phyloP scores from a whole-genome alignment of 2,329 filamentous ascomycete species.

The Triangularia verruculosa region DNA sequence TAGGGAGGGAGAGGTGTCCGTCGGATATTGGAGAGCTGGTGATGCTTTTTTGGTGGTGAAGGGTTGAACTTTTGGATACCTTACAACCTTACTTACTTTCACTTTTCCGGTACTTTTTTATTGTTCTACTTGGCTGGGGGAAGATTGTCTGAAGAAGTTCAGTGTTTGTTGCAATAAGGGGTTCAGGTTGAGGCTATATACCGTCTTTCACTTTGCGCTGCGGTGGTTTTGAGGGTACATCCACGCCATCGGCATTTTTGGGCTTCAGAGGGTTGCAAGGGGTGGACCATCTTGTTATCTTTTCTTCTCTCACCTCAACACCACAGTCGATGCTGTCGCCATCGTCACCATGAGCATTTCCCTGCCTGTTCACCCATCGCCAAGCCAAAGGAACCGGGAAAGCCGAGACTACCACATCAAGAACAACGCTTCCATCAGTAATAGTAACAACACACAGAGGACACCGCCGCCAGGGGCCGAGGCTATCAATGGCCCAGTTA shows the following conservation, averaged over 20 bases:
- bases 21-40: background rate
- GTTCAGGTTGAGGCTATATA: no score
- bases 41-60: background rate
- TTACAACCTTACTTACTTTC: no score
- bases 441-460: background rate
- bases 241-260: background rate
- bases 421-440: slow-evolving; percentile 38
- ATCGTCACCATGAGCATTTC: slow-evolving; percentile 46
- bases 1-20: background rate
- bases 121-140: background rate
- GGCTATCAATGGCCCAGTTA: slow-evolving; percentile 59
- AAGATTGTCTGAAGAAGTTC: background rate
- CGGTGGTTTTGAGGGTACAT: no score
- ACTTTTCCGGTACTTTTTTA: no score
- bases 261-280: background rate
- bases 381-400: slow-evolving; percentile 51
- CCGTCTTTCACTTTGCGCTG: no score
- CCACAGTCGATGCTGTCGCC: background rate
- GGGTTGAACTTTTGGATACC: no score
- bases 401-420: slow-evolving; percentile 56
- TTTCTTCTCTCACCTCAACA: background rate
- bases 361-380: slow-evolving; percentile 48
- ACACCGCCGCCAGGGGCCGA: slow-evolving; percentile 53
- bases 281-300: background rate
- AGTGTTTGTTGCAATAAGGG: background rate